Base-by-base conservation (phyloP, 192 early-diverging fungal genomes). In the Paraglomus occultum region DNA sequence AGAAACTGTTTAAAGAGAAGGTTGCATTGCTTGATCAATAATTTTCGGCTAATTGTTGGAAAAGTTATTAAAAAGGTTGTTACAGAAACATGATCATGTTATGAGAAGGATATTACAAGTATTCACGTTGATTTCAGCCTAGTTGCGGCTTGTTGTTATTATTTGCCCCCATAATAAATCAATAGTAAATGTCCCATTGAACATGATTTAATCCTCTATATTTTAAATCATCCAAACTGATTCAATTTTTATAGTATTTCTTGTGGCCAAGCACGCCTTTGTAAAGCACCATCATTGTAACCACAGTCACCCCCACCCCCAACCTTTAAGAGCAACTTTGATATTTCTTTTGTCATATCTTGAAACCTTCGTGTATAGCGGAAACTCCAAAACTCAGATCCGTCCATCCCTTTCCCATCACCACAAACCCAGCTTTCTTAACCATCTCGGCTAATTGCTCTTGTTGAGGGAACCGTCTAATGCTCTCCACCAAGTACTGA, bases 371-470 rank as follows among this genome's bases (percentile, higher is more conserved):
- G 73, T 97, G 95, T 52, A 99, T 95, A 42, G 97, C 93, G 40
- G 95, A 93, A 0, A 97, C 93, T 31, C 97, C 97, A 88, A 99
- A 98, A 0, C 94, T 97, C 82, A 99, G 73, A 68, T 98, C 92
- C 68, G 96, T 93, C 76, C 91, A 97, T 5, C 94, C 95, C 58
- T 87, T 77, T 17, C 93, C 95, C 45, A 95, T 87, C 6, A 93
- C 85, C 4, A 82, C 90, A 77, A 99, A 99, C 38, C 97, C 95
- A 17, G 90, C 88, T 40, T 92, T 83, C 52, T 89, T 81, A 76
- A 99, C 95, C 79, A 97, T 93, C 71, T 90, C 74, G 4, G 91
- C 91, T 86, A 99, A 99, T 71, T 89, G 84, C 47, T 85, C 81
- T 80, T 97, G 97, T 14, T 87, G 69, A 48, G 93, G 94, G 84